Conservation (phyloP, 1,284 basidiomycete species). For the Ceratobasidium papillatum region DNA sequence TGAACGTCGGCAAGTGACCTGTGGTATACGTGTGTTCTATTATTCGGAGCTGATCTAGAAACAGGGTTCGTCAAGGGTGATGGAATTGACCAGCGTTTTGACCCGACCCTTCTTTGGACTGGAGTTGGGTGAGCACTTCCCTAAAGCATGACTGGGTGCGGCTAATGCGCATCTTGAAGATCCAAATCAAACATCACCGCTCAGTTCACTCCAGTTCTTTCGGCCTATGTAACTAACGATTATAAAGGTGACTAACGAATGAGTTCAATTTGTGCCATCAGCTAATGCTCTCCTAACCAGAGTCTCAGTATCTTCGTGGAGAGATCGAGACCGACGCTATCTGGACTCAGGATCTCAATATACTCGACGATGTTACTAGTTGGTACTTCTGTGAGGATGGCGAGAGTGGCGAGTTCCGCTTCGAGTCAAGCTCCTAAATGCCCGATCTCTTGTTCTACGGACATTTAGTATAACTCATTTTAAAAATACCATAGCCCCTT, state of each 20-base stretch:
- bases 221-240: constrained; percentile 18
- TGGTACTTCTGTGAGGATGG: constrained; percentile 36
- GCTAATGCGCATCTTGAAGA: not conserved
- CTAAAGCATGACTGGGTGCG: too few species aligned
- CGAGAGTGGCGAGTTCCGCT: constrained; percentile 8
- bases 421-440: too few species aligned
- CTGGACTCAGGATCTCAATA: constrained; percentile 22
- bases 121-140: constrained; percentile 13
- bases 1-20: constrained; percentile 11
- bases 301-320: not conserved
- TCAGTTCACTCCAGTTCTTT: constrained; percentile 12
- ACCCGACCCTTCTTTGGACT: constrained; percentile 16
- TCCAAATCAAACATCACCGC: constrained; percentile 32
- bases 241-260: not conserved
- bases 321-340: constrained; percentile 25
- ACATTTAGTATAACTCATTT: not conserved
- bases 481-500: not conserved
- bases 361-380: constrained; percentile 21
- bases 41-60: not conserved
- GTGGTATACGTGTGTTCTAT: too few species aligned
- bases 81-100: constrained; percentile 27
- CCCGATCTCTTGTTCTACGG: too few species aligned
- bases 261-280: too few species aligned
- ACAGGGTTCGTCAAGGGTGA: constrained; percentile 32
- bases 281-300: not conserved